phyloP scores from a whole-genome alignment of 345 rosid species.

The Cardamine chenopodiifolia region DNA sequence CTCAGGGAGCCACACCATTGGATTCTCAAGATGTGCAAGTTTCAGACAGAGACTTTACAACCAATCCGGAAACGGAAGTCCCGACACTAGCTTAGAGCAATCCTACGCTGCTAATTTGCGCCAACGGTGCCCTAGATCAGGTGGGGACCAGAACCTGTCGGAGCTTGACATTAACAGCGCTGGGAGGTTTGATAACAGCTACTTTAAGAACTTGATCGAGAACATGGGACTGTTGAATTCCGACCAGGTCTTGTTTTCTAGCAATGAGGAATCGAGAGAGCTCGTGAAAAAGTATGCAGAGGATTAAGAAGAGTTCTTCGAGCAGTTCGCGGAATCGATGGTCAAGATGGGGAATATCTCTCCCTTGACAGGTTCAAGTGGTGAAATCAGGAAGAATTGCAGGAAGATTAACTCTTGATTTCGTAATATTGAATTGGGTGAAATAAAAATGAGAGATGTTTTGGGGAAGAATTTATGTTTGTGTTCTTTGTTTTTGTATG shows the following conservation, averaged over 20 bases:
- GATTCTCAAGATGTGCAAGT: constrained; percentile 74
- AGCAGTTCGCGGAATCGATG: constrained; percentile 84
- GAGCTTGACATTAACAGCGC: constrained; percentile 70
- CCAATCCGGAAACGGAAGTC: constrained; percentile 73
- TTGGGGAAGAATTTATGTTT: not conserved
- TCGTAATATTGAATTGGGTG: not conserved
- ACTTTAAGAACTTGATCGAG: constrained; percentile 74
- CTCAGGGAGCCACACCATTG: constrained; percentile 92
- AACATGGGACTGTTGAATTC: constrained; percentile 77
- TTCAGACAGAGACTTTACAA: constrained; percentile 93
- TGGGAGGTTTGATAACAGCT: constrained; percentile 70
- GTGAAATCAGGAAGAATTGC: constrained; percentile 78
- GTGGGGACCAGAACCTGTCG: constrained; percentile 72
- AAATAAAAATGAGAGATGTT: not conserved
- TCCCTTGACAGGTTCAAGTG: constrained; percentile 78
- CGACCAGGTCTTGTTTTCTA: constrained; percentile 74
- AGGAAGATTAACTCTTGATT: constrained; percentile 63
- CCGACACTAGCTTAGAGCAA: constrained; percentile 66
- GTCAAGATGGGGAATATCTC: constrained; percentile 84
- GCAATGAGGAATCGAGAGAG: constrained; percentile 55
- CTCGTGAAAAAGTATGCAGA: constrained; percentile 72
- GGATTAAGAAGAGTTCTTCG: constrained; percentile 63
- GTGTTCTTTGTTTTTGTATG: constrained; percentile 7
- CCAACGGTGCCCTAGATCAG: constrained; percentile 55
- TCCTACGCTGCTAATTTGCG: constrained; percentile 57